Evolutionary conservation across 2,329 filamentous ascomycete species (phyloP).

Genomic region (Trichoderma gracile): DNA sequence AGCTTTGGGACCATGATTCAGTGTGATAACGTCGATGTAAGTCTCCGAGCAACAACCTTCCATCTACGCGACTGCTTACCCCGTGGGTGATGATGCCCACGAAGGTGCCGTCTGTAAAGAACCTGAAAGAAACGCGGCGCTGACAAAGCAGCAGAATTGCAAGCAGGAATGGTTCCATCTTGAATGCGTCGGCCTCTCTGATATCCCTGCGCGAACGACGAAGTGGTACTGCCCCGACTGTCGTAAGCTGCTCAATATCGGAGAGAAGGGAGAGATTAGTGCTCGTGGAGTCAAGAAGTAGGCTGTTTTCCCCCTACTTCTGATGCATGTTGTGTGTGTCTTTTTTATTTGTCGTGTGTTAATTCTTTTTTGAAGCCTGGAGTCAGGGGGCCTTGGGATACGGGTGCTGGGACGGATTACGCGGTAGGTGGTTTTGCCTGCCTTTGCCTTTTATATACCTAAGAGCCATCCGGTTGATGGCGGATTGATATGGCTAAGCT

Average conservation of each 20-base stretch:
- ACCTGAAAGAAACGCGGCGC: conserved; percentile 24
- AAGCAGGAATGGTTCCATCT: conserved; percentile 85
- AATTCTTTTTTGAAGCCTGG: conserved; percentile 19
- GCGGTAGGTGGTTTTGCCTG: neutral
- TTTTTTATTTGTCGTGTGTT: neutral
- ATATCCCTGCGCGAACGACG: conserved; percentile 68
- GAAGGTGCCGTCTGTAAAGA: neutral
- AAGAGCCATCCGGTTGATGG: neutral
- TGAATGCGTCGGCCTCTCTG: conserved; percentile 68
- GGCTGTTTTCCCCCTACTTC: neutral
- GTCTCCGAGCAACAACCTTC: conserved; percentile 36
- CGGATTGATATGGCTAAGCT: neutral
- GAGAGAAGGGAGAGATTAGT: conserved; percentile 63
- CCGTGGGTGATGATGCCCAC: neutral
- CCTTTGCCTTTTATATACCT: neutral
- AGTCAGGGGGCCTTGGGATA: conserved; percentile 19
- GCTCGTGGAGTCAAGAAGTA: conserved; percentile 56
- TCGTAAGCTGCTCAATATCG: conserved; percentile 61
- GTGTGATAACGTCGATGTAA: conserved; percentile 76
- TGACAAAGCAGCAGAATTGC: conserved; percentile 54
- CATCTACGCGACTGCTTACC: neutral
- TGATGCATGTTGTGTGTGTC: neutral
- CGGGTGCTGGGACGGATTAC: conserved; percentile 1
- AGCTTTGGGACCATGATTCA: conserved; percentile 82
- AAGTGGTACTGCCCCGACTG: conserved; percentile 88